Base-by-base conservation (phyloP, 164 flowering plant species). In the Magnolia kwangsiensis region DNA sequence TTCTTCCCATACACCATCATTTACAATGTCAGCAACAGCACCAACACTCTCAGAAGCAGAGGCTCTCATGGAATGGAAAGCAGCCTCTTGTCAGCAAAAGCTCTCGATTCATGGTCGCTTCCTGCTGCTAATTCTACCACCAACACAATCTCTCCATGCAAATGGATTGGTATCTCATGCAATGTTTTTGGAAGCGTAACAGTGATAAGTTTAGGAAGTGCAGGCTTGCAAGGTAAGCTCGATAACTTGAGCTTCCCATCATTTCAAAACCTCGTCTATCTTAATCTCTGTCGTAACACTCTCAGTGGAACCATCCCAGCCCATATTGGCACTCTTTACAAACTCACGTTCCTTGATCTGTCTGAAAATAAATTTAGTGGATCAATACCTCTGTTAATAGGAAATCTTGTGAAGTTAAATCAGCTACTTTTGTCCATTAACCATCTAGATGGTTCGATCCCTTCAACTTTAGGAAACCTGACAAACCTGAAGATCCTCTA, bases 381-480 rank as follows among this genome's bases (percentile, higher is more conserved):
- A 20, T 65, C 68, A 65, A 67, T 81, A 23, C 81, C 83, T n/a
- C 27, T 1, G 31, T 21, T 18, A 9, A 71, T 80, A 50, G 82
- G 82, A 51, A 51, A 61, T 14, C 75, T 77, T 69, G n/a, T 23
- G 24, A 80, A 74, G 10, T 79, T 80, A 66, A 50, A 14, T 58
- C 50, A n/a, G 71, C 73, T 80, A 19, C 67, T 77, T 70, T 68
- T 80, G 29, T 71, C 66, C 11, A 63, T 50, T 10, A 80, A 80
- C 71, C 69, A 73, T 49, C 72, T 80, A 24, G 71, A 74, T 18
- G 77, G 71, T 13, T 5, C 59, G 0, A 19, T 74, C 6, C 82
- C 82, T 29, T 29, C 78, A 1, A 61, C 70, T 45, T 55, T 82
- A 58, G 80, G 80, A 69, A 79, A 76, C 51, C 55, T 76, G 70